Base-by-base conservation (phyloP, 2,329 filamentous ascomycete species). In the Cercospora janseana region DNA sequence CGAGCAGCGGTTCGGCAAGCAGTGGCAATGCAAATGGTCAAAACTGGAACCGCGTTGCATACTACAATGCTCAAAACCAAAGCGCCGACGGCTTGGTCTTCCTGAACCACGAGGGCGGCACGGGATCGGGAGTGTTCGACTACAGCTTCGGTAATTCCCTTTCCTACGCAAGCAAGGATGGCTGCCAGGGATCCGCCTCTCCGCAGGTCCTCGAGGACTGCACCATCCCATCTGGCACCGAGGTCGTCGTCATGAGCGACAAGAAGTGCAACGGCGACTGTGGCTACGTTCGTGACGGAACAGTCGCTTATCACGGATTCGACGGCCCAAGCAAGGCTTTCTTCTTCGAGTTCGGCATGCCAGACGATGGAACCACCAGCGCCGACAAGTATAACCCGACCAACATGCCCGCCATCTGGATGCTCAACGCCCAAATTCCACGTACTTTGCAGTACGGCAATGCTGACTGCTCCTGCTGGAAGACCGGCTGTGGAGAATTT, bases 391-490 rank as follows among this genome's bases (percentile, higher is more conserved):
- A 67, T 55, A 69, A 72, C 50, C 57, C 63, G 8, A 58, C 61
- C 38, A 81, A 90, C 69, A 86, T 86, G 78, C 86, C 87, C 6
- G 83, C 86, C 32, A 78, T 85, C 67, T 91, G 87, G 87, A 73
- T 85, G 42, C 79, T 91, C 53, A 91, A 91, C 70, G 82, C 80
- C 13, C 77, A 80, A 53, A 87, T 91, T 54, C 81, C 86, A 20
- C 82, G 82, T 53, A 83, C 84, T 4, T 72, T 78, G 4, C 86
- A 90, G 67, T 90, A 90, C 71, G 76, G 77, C 56, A 70, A 72
- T 40, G 66, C 72, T 6, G 68, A 71, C 2, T 91, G 87, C 75
- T 86, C 81, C 52, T 91, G 87, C 75, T 90, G 86, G 86, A 69
- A 69, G 9, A 75, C 64, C 62, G 81, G 80, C 28, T 90, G 87